Base-by-base conservation (phyloP, 176 grass and related monocot species). In the Tuctoria greenei region DNA sequence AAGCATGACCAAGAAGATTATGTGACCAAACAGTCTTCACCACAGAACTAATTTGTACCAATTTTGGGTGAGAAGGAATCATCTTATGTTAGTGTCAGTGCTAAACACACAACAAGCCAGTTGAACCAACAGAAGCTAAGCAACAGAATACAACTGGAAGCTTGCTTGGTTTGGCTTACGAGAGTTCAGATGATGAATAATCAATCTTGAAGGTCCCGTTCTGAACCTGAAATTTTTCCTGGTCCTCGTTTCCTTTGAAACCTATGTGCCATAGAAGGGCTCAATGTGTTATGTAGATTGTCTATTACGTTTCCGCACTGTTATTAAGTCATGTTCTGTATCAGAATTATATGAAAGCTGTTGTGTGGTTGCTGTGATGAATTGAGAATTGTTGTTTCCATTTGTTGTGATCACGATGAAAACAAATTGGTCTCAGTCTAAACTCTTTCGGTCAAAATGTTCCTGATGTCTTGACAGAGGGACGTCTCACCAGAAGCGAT, bases 131-230 rank as follows among this genome's bases (percentile, higher is more conserved):
- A 13, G 67, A 44, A 26, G 23, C 42, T 91, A 84, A 66, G 71
- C 59, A 69, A 70, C 73, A 85, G 8, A 57, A 42, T 36, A n/a
- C 56, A 66, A 39, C 66, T 71, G 72, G 74, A 85, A 91, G 94
- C 72, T 75, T 93, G 55, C 80, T 97, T 81, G 94, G 91, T 25
- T 87, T 91, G 61, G 68, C 90, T 41, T 97, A 97, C 37, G 88
- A 89, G 52, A 97, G 77, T 64, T 93, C 94, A 0, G 88, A 97
- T 58, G 88, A 93, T 20, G 87, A 97, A 24, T 88, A 84, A 82
- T 52, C 50, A 16, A 16, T 12, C 42, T 14, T 75, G 40, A 66
- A 77, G 38, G 44, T 2, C 38, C 25, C 1, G 8, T 64, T 38
- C 39, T 8, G 50, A 37, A 24, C 13, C 11, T 38, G 20, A 20